Conservation (phyloP, 1,284 basidiomycete genomes). For the Leccinum subrobustum region DNA sequence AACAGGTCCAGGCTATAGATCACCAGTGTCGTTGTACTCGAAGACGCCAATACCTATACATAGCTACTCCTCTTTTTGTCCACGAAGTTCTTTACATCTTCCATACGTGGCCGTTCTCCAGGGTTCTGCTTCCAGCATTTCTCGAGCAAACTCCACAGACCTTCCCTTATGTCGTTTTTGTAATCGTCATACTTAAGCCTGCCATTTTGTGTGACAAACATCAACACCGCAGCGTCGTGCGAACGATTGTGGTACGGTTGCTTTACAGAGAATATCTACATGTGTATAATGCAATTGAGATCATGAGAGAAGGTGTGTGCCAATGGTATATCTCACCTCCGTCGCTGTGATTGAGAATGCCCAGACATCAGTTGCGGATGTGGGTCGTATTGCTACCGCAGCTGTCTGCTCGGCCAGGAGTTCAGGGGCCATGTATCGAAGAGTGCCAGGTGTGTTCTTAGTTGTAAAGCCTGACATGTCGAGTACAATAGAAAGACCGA, state of each 20-base stretch:
- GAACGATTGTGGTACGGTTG: constrained; percentile 17
- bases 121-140: constrained; percentile 23
- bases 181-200: constrained; percentile 25
- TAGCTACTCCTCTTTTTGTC: constrained; percentile 16
- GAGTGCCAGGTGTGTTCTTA: constrained; percentile 24
- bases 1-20: constrained; percentile 38
- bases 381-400: constrained; percentile 15
- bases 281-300: not conserved
- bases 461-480: constrained; percentile 33
- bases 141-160: constrained; percentile 21
- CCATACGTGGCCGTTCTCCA: constrained; percentile 13
- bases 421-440: constrained; percentile 32
- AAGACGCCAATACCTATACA: not conserved
- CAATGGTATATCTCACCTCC: constrained; percentile 18
- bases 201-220: constrained; percentile 18
- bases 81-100: constrained; percentile 18
- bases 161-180: constrained; percentile 13
- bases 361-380: constrained; percentile 28
- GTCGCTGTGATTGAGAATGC: constrained; percentile 29
- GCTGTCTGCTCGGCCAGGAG: constrained; percentile 17
- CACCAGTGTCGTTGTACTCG: not conserved
- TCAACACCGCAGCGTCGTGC: constrained; percentile 18
- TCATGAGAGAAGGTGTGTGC: not conserved
- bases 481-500: constrained; percentile 32
- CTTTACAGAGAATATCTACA: constrained; percentile 27